These are phyloP conservation scores for Plasmodium gaboni DNA, from an alignment of 169 alveolate genomes.

Conservation along the genomic window DNA sequence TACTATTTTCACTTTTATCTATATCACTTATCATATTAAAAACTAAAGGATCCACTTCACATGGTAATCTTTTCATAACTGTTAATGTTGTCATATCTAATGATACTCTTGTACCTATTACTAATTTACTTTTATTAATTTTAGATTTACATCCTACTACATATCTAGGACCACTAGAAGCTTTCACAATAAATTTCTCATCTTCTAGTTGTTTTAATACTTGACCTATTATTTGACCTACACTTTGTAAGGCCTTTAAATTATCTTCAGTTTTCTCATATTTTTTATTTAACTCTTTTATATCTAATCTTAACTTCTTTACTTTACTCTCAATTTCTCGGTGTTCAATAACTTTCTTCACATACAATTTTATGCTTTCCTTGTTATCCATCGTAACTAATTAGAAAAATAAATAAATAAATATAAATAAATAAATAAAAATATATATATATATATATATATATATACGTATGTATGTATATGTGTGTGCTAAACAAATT, in stretches of 20 bases:
- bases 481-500: too few species aligned
- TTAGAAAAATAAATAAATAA: not conserved
- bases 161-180: slow-evolving; percentile 98
- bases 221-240: slow-evolving; percentile 99
- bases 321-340: slow-evolving; percentile 81
- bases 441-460: too few species aligned
- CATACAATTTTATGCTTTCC: slow-evolving; percentile 72
- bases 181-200: slow-evolving; percentile 96
- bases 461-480: too few species aligned
- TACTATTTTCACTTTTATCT: slow-evolving; percentile 80
- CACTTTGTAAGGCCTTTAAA: slow-evolving; percentile 96
- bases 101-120: slow-evolving; percentile 98
- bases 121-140: slow-evolving; percentile 92
- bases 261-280: slow-evolving; percentile 97
- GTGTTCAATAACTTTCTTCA: slow-evolving; percentile 82
- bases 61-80: slow-evolving; percentile 96
- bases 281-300: slow-evolving; percentile 85
- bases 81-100: slow-evolving; percentile 99
- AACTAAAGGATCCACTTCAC: slow-evolving; percentile 99
- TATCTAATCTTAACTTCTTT: slow-evolving; percentile 81
- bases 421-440: not conserved
- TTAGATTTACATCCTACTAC: slow-evolving; percentile 97
- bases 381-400: slow-evolving; percentile 66
- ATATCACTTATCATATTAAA: slow-evolving; percentile 98
- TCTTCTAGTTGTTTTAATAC: slow-evolving; percentile 94